A percentile compares a stretch with the other conserved stretches of the same genome.
Conservation (phyloP, 225 moss, liverwort and hornwort genomes). For the Pseudisothecium myosuroides region DNA sequence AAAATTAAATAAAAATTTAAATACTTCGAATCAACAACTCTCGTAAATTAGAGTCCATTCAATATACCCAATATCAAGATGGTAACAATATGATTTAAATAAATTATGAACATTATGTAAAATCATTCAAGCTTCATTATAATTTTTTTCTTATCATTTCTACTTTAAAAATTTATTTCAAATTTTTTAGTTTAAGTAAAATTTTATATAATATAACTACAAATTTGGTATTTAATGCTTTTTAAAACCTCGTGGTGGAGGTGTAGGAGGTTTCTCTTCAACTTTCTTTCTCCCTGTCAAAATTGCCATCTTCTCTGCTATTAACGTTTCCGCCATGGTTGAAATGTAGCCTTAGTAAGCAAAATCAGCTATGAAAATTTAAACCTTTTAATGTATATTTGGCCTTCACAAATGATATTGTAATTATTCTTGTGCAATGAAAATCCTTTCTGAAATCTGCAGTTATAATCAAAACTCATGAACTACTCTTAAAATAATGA, state of each 20-base stretch:
- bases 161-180: background rate
- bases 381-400: too few species aligned
- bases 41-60: background rate
- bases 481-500: background rate
- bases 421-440: too few species aligned
- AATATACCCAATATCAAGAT: background rate
- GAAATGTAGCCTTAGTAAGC: background rate
- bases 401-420: background rate
- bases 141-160: background rate
- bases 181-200: too few species aligned
- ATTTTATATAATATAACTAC: too few species aligned
- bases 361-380: accelerated
- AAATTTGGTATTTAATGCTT: too few species aligned
- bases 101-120: background rate
- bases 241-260: slow-evolving; percentile 11
- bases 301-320: slow-evolving; percentile 12
- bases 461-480: background rate
- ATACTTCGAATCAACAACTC: background rate
- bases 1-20: background rate
- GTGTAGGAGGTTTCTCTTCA: slow-evolving; percentile 20
- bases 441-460: background rate
- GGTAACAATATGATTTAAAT: too few species aligned
- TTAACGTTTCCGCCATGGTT: slow-evolving; percentile 1
- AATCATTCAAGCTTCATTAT: background rate
- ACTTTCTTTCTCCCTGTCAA: slow-evolving; percentile 5